A percentile compares a stretch with the other conserved stretches of the same genome.
Conservation (phyloP, 1,284 basidiomycete genomes). For the Ceratobasidium sp. region DNA sequence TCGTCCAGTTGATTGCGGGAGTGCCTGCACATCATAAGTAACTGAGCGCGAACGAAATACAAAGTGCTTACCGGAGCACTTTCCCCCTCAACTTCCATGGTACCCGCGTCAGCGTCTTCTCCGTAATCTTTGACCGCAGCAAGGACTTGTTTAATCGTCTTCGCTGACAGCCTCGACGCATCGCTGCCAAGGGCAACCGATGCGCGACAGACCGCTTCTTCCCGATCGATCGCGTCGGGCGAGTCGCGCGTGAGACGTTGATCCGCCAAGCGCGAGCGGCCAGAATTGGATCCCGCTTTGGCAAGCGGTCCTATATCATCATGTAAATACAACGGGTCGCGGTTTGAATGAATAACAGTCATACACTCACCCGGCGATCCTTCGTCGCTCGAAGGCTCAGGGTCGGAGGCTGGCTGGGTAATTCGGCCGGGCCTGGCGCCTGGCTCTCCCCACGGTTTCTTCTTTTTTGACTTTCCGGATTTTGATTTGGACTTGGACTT, state of each 20-base stretch:
- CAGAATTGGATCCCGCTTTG: conserved; percentile 1
- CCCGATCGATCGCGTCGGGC: background rate
- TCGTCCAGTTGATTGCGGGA: conserved; percentile 6
- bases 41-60: too few species aligned
- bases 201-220: background rate
- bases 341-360: too few species aligned
- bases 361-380: conserved; percentile 6
- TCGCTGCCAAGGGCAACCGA: background rate
- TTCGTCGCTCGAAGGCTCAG: background rate
- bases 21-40: background rate
- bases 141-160: background rate
- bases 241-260: background rate
- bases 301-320: background rate
- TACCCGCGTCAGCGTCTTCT: background rate
- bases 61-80: conserved; percentile 6
- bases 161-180: background rate
- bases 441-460: background rate
- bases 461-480: too few species aligned
- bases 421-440: background rate
- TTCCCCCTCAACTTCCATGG: conserved; percentile 23
- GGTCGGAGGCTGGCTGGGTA: background rate
- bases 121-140: background rate
- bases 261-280: background rate
- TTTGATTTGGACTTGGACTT: background rate
- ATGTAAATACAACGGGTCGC: background rate